Evolutionary conservation across 352 stramenopile species (phyloP).

Genomic region (Phytophthora constricta): DNA sequence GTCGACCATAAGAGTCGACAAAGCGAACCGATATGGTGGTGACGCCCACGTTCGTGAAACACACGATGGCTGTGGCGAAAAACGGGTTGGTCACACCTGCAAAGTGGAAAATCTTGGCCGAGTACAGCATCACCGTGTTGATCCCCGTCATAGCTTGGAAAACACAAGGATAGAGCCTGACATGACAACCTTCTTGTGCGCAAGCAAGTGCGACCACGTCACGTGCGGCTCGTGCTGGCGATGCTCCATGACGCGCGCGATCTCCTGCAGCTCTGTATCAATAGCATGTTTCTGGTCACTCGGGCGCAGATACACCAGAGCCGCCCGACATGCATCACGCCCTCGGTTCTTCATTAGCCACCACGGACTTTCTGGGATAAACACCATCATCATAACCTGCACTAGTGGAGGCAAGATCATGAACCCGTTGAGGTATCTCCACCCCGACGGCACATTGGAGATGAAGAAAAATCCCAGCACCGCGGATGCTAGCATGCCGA

Average conservation of each 20-base stretch:
- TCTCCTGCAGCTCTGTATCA: constrained; percentile 69
- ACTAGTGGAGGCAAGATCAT: constrained; percentile 69
- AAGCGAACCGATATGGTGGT: constrained; percentile 83
- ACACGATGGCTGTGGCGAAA: constrained; percentile 78
- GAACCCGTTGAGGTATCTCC: constrained; percentile 83
- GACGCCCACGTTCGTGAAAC: constrained; percentile 75
- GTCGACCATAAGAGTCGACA: constrained; percentile 78
- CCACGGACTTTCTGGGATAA: constrained; percentile 88
- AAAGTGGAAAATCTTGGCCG: constrained; percentile 91
- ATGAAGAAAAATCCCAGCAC: constrained; percentile 84
- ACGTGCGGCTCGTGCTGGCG: constrained; percentile 48
- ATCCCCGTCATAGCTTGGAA: constrained; percentile 91
- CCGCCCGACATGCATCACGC: constrained; percentile 42
- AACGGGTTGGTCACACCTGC: constrained; percentile 88
- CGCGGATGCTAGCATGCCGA: constrained; percentile 84
- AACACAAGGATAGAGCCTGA: constrained; percentile 76
- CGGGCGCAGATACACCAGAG: constrained; percentile 52
- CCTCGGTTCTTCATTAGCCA: constrained; percentile 87
- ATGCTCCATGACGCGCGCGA: constrained; percentile 69
- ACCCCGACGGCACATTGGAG: constrained; percentile 80
- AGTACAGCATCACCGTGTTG: constrained; percentile 94
- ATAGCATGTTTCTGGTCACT: constrained; percentile 41
- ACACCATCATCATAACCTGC: constrained; percentile 59
- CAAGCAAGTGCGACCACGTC: constrained; percentile 60
- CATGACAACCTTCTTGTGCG: constrained; percentile 63